These are phyloP conservation scores for Eremomyces bilateralis DNA, from an alignment of 495 filamentous ascomycete species.

Conservation along the genomic window DNA sequence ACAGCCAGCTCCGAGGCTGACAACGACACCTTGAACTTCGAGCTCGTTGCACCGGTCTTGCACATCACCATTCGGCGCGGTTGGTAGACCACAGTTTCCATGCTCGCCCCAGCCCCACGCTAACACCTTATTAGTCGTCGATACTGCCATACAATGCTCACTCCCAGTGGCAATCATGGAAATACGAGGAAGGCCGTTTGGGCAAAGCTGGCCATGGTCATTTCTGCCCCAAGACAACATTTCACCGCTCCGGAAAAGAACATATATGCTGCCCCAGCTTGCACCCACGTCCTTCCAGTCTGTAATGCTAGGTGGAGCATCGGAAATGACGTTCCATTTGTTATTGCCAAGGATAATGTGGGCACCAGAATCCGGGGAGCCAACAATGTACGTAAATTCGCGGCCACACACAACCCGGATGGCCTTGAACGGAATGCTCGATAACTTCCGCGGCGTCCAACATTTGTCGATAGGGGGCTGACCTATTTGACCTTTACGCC, in stretches of 20 bases:
- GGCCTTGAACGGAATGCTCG: constrained; percentile 30
- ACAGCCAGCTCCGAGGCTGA: constrained; percentile 56
- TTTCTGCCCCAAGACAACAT: constrained; percentile 53
- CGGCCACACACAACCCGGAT: constrained; percentile 48
- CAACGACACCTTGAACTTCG: constrained; percentile 15
- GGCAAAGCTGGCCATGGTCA: constrained; percentile 65
- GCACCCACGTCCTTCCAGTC: constrained; percentile 41
- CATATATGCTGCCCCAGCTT: constrained; percentile 65
- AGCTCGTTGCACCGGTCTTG: constrained; percentile 34
- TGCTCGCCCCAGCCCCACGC: constrained; percentile 95
- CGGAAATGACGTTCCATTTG: constrained; percentile 38
- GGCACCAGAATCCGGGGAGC: constrained; percentile 28
- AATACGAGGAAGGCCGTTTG: constrained; percentile 27
- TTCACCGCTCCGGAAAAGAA: constrained; percentile 32
- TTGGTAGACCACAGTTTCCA: constrained; percentile 70
- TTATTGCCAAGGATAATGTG: constrained; percentile 44
- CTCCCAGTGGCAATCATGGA: constrained; percentile 53
- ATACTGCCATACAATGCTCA: constrained; percentile 59
- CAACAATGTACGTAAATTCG: constrained; percentile 58
- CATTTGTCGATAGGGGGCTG: constrained; percentile 21
- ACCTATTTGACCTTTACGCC: constrained; percentile 68
- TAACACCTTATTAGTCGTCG: constrained; percentile 34
- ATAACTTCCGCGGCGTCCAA: constrained; percentile 35
- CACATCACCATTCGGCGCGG: constrained; percentile 36
- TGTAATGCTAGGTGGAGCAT: constrained; percentile 12